phyloP scores from a whole-genome alignment of 140 eudicot genomes.

The Stevia rebaudiana region DNA sequence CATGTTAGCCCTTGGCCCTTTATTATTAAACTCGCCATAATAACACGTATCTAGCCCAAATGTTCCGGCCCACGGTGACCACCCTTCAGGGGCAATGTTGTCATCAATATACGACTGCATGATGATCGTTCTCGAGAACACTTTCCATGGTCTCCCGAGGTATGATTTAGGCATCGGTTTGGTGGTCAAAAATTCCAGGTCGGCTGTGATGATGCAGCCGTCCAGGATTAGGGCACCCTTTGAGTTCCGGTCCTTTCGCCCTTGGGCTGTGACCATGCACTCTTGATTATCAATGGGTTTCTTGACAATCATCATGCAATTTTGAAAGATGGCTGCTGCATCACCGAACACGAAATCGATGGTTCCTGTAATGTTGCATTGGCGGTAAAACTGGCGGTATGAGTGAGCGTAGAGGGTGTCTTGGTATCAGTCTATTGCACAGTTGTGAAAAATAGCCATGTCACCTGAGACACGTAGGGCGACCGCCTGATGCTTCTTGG shows the following conservation, averaged over 20 bases:
- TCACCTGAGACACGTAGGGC: slow-evolving; percentile 55
- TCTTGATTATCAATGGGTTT: slow-evolving; percentile 45
- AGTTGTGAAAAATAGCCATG: slow-evolving; percentile 43
- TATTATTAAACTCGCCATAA: slow-evolving; percentile 51
- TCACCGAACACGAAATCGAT: slow-evolving; percentile 74
- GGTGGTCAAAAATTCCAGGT: neutral
- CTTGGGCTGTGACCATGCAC: slow-evolving; percentile 78
- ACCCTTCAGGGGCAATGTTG: slow-evolving; percentile 55
- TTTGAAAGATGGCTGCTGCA: slow-evolving; percentile 56
- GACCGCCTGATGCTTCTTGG: slow-evolving; percentile 53
- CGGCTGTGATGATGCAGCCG: slow-evolving; percentile 43
- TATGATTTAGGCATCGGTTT: slow-evolving; percentile 31
- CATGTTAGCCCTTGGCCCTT: slow-evolving; percentile 44
- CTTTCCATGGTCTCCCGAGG: slow-evolving; percentile 83
- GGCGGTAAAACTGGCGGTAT: slow-evolving; percentile 59
- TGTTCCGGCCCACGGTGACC: slow-evolving; percentile 55
- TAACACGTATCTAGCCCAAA: slow-evolving; percentile 43
- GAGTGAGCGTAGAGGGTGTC: slow-evolving; percentile 60
- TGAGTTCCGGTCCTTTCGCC: slow-evolving; percentile 34
- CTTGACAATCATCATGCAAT: slow-evolving; percentile 48
- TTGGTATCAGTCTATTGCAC: slow-evolving; percentile 50
- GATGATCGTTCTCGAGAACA: slow-evolving; percentile 51
- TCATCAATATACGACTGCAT: slow-evolving; percentile 56
- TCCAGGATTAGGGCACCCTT: slow-evolving; percentile 45
- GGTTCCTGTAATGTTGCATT: slow-evolving; percentile 58